Evolutionary conservation across 1,139 yeast genomes (phyloP), one percentile per base, ranked within the genome.

Genomic region (Arxiozyma slooffiae): DNA sequence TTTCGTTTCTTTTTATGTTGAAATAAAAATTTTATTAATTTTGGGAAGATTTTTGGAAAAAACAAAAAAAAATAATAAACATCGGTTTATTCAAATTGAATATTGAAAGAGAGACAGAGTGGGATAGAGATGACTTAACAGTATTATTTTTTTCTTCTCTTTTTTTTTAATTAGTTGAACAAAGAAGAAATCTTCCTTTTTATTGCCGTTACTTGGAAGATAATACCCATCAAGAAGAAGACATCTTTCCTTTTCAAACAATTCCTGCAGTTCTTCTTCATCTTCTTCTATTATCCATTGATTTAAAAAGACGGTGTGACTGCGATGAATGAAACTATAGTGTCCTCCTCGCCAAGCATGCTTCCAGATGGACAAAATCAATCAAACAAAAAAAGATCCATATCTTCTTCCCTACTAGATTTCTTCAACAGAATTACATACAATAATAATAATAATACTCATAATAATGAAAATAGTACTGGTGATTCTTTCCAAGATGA

Each of bases 341-440:
- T 42, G 45, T 26, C 45, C 24, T 42, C 45, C 16, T 42, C 45
- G 1, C 39, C 45, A 16, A 34, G 9, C 17, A 17, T 38, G 14
- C 3, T 17, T 7, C 17, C 26, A 21, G 9, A 39, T 22, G n/a
- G 23, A 21, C 39, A 42, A 30, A 30, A 41, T 26, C 21, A 34
- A 8, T 41, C 44, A 7, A 17, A 41, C 6, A 30, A 44, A 23
- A 57, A 55, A 50, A 55, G 64, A 44, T 59, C 63, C 16, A 53
- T 61, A 22, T 63, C 67, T 16, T 59, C 66, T 7, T 54, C 64
- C 6, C 47, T 63, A 7, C 52, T 55, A 48, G 52, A 53, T 18
- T 54, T 62, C 44, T 60, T 63, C 50, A 54, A 52, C 47, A 56
- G 53, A 11, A 42, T 24, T 14, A 39, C 17, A 9, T 34, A 26